Conservation (phyloP, 768 basidiomycete species). For the Phylloporus rhodoxanthus region DNA sequence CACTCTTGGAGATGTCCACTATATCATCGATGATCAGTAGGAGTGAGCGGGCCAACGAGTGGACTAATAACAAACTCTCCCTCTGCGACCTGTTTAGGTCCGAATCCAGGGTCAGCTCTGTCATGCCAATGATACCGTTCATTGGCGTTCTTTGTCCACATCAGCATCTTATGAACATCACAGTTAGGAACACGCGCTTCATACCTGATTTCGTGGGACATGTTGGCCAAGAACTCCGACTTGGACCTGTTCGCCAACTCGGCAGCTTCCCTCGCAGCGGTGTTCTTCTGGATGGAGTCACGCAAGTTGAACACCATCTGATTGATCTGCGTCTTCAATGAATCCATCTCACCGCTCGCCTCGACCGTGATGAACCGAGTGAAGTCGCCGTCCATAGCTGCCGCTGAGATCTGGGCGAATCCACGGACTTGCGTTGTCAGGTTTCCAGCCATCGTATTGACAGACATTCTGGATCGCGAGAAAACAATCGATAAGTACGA, state of each 20-base stretch:
- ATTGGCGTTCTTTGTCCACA: slow-evolving; percentile 77
- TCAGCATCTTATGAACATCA: slow-evolving; percentile 8
- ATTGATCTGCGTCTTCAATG: slow-evolving; percentile 96
- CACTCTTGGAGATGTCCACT: slow-evolving; percentile 98
- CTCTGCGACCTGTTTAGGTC: slow-evolving; percentile 92
- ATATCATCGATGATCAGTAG: slow-evolving; percentile 98
- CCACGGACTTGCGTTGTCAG: slow-evolving; percentile 98
- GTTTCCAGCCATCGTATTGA: slow-evolving; percentile 97
- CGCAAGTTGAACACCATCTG: slow-evolving; percentile 98
- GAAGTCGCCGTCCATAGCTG: slow-evolving; percentile 98
- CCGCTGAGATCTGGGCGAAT: slow-evolving; percentile 97
- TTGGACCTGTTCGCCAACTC: slow-evolving; percentile 97
- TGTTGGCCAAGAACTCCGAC: slow-evolving; percentile 97
- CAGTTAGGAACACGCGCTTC: slow-evolving; percentile 22
- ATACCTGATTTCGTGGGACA: slow-evolving; percentile 93
- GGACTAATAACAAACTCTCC: slow-evolving; percentile 92
- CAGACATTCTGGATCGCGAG: slow-evolving; percentile 60
- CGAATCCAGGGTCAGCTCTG: slow-evolving; percentile 92
- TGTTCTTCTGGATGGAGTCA: slow-evolving; percentile 98
- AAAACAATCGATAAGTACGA: background rate
- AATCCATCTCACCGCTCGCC: slow-evolving; percentile 98
- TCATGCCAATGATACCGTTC: slow-evolving; percentile 99
- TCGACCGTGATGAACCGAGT: slow-evolving; percentile 99
- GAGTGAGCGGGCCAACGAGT: slow-evolving; percentile 87
- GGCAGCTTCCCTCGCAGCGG: slow-evolving; percentile 92